Percentiles rank a stretch among this genome's conserved stretches.
Evolutionary conservation across 306 rosid species (phyloP).

Genomic region (Malus sieversii): DNA sequence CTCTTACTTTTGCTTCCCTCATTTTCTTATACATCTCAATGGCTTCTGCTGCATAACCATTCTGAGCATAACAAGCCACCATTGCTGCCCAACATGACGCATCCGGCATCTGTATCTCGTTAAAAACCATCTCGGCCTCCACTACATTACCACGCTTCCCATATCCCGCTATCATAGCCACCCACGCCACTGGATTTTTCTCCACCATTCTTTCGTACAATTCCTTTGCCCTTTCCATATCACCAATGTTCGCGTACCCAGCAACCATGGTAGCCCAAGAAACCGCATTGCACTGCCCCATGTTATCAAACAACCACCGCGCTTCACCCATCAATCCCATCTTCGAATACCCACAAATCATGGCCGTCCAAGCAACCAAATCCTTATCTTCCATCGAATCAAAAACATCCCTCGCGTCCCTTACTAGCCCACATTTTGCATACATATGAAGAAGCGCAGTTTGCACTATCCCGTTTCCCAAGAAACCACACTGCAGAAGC

Average conservation of each 20-base stretch:
- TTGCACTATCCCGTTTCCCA: conserved; percentile 48
- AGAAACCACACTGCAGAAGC: conserved; percentile 37
- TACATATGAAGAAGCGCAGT: conserved; percentile 66
- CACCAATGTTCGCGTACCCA: conserved; percentile 55
- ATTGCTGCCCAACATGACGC: conserved; percentile 54
- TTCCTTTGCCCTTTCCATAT: conserved; percentile 55
- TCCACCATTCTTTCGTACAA: conserved; percentile 45
- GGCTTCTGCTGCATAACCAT: conserved; percentile 64
- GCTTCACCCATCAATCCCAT: conserved; percentile 62
- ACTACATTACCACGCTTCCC: conserved; percentile 49
- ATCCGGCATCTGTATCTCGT: conserved; percentile 23
- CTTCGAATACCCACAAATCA: conserved; percentile 60
- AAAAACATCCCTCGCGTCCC: conserved; percentile 49
- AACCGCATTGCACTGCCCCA: conserved; percentile 41
- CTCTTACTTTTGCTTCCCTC: conserved; percentile 30
- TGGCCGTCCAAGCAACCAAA: conserved; percentile 63
- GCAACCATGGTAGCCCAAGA: conserved; percentile 73
- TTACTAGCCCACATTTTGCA: conserved; percentile 45
- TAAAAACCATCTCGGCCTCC: conserved; percentile 45
- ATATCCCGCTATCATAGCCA: conserved; percentile 73
- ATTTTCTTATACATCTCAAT: conserved; percentile 40
- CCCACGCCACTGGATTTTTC: conserved; percentile 29
- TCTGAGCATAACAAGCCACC: conserved; percentile 75
- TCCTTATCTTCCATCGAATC: conserved; percentile 51
- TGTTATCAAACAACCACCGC: conserved; percentile 43